A percentile compares a stretch with the other conserved stretches of the same genome.
phyloP scores from a whole-genome alignment of 1,284 basidiomycete genomes.

The Boletus smithii region DNA sequence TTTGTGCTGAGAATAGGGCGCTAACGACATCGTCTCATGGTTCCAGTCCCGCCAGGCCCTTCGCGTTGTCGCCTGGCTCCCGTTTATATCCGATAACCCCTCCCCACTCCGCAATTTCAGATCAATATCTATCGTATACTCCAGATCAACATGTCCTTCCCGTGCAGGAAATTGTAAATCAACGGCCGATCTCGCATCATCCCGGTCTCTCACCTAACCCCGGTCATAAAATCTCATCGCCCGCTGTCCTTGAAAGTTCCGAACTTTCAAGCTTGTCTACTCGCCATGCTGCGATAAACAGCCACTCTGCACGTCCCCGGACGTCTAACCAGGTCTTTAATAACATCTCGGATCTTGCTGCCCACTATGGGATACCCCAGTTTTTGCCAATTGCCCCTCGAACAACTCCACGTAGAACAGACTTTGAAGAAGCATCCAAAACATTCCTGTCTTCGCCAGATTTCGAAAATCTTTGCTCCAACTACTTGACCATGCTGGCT shows the following conservation, averaged over 20 bases:
- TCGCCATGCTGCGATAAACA: conserved; percentile 48
- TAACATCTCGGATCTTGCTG: conserved; percentile 54
- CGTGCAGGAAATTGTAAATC: conserved; percentile 31
- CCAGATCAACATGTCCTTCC: conserved; percentile 37
- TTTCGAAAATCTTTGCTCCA: conserved; percentile 40
- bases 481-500: conserved; percentile 49
- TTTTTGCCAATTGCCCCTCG: conserved; percentile 62
- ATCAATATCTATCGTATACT: conserved; percentile 30
- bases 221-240: conserved; percentile 34
- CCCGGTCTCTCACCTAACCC: conserved; percentile 29
- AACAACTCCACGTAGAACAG: conserved; percentile 46
- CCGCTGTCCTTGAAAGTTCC: conserved; percentile 37
- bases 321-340: conserved; percentile 46
- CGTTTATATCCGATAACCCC: conserved; percentile 26
- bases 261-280: conserved; percentile 40
- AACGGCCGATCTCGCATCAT: conserved; percentile 30
- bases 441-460: conserved; percentile 27
- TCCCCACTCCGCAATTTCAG: conserved; percentile 40
- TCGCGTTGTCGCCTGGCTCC: conserved; percentile 39
- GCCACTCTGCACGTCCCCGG: conserved; percentile 39
- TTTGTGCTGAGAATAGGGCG: conserved; percentile 26
- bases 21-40: conserved; percentile 40
- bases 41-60: conserved; percentile 41
- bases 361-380: conserved; percentile 73
- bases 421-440: conserved; percentile 28